Evolutionary conservation across 768 basidiomycete genomes (phyloP).

Genomic region (Pleurotus tuoliensis): DNA sequence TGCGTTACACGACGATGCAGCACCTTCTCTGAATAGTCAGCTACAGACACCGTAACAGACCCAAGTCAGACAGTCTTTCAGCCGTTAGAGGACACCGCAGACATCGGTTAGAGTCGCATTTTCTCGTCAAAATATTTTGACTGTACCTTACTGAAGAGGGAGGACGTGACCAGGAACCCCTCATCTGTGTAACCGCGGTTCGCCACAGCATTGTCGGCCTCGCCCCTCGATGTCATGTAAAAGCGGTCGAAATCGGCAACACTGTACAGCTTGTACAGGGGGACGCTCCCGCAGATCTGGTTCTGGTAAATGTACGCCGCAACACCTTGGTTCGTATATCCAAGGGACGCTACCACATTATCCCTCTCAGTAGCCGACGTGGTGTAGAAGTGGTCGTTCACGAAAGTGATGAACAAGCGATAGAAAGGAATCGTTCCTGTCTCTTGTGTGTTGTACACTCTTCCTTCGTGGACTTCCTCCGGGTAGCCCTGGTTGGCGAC

Average conservation of each 20-base stretch:
- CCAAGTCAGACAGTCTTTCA: no score
- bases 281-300: constrained; percentile 1
- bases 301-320: constrained; percentile 2
- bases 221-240: not conserved
- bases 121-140: no score
- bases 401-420: not conserved
- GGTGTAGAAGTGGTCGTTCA: constrained; percentile 3
- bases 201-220: not conserved
- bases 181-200: constrained; percentile 3
- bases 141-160: not conserved
- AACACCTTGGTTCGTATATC: constrained; percentile 1
- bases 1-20: no score
- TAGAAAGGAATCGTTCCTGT: constrained; percentile 8
- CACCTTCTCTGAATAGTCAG: no score
- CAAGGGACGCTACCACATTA: not conserved
- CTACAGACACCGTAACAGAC: no score
- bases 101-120: no score
- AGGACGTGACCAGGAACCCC: constrained; percentile 12
- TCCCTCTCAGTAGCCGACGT: constrained; percentile 1
- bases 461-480: not conserved
- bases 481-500: not conserved
- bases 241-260: not conserved
- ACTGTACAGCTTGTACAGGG: not conserved
- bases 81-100: no score
- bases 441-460: constrained; percentile 6